A percentile compares a stretch with the other conserved stretches of the same genome.
Evolutionary conservation across 192 early-diverging fungal genomes (phyloP).

Genomic region (Mortierella claussenii): DNA sequence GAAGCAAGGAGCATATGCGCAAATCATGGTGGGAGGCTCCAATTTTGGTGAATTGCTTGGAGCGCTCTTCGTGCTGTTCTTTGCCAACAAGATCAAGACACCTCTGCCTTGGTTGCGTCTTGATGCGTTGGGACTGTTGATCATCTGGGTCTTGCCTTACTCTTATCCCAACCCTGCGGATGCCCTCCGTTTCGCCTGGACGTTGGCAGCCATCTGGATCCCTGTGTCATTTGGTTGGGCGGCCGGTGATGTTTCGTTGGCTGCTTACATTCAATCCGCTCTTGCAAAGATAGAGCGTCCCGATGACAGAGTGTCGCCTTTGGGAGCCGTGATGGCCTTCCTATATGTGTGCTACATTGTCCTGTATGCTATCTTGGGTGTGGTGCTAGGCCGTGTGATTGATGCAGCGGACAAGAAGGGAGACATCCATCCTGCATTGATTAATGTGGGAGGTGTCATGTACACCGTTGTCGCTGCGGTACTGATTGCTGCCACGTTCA

Average conservation of each 20-base stretch:
- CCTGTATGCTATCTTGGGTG: slow-evolving; percentile 55
- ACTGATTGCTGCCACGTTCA: slow-evolving; percentile 61
- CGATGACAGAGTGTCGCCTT: slow-evolving; percentile 55
- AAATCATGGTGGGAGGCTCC: slow-evolving; percentile 65
- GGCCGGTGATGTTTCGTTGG: slow-evolving; percentile 67
- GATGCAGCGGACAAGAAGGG: slow-evolving; percentile 44
- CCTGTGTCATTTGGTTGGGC: slow-evolving; percentile 69
- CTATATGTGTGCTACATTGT: slow-evolving; percentile 64
- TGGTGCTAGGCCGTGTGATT: slow-evolving; percentile 51
- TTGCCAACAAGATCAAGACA: slow-evolving; percentile 59
- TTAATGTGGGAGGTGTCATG: slow-evolving; percentile 59
- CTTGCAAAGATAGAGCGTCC: slow-evolving; percentile 37
- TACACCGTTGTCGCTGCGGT: slow-evolving; percentile 56
- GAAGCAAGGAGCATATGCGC: slow-evolving; percentile 53
- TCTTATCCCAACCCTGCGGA: slow-evolving; percentile 18
- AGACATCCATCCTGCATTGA: slow-evolving; percentile 42
- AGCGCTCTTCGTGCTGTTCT: slow-evolving; percentile 61
- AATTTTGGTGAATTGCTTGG: slow-evolving; percentile 71
- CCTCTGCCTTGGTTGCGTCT: slow-evolving; percentile 66
- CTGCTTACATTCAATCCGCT: slow-evolving; percentile 61
- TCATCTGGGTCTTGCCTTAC: slow-evolving; percentile 48
- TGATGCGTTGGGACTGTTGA: slow-evolving; percentile 59
- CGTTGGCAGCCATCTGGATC: slow-evolving; percentile 57
- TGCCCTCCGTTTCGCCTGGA: slow-evolving; percentile 55
- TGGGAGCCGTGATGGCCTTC: slow-evolving; percentile 69